phyloP scores from a whole-genome alignment of 768 basidiomycete species.

The Pulveroboletus sp. region DNA sequence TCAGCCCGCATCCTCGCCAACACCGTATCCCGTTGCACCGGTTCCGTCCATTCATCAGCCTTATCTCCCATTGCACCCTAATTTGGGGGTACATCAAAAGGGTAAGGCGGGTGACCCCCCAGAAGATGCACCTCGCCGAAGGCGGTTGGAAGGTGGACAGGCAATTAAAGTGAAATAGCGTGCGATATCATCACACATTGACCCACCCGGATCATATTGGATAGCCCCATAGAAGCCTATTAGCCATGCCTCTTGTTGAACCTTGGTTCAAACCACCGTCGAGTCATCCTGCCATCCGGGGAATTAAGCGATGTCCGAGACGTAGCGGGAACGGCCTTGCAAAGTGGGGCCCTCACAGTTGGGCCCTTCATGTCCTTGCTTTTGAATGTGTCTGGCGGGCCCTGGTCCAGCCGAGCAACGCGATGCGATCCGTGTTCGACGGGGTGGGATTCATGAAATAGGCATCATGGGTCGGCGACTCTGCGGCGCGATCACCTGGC shows the following conservation, averaged over 20 bases:
- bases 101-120: constrained; percentile 24
- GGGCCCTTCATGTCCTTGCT: too few relatives aligned
- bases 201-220: constrained; percentile 27
- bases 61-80: constrained; percentile 49
- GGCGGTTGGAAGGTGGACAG: constrained; percentile 53
- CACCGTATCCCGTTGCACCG: constrained; percentile 38
- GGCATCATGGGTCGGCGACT: constrained; percentile 12
- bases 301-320: constrained; percentile 14
- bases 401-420: neutral
- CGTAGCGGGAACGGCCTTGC: constrained; percentile 7
- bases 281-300: constrained; percentile 20
- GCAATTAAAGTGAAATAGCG: constrained; percentile 51
- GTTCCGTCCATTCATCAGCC: constrained; percentile 41
- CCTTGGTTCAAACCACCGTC: constrained; percentile 15
- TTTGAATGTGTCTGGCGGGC: neutral
- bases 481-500: constrained; percentile 19
- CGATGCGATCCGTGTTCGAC: constrained; percentile 20
- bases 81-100: constrained; percentile 44
- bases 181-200: constrained; percentile 10
- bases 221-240: constrained; percentile 20
- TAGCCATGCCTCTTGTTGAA: constrained; percentile 19
- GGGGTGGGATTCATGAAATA: constrained; percentile 17
- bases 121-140: constrained; percentile 46
- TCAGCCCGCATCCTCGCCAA: constrained; percentile 39
- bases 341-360: neutral